Base-by-base conservation (phyloP, 1,139 yeast species). In the Geotrichum fermentans region DNA sequence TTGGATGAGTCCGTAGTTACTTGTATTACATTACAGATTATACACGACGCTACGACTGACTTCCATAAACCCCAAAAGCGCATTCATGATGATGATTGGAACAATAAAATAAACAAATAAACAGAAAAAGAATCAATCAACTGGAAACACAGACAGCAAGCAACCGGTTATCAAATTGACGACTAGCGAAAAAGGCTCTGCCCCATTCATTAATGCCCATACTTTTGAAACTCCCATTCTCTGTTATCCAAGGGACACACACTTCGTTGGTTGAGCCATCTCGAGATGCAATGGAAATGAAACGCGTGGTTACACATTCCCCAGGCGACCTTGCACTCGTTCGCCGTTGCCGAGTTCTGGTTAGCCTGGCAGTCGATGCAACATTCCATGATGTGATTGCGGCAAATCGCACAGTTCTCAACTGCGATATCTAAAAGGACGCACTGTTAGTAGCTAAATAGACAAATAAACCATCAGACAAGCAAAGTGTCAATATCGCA, bases 331-430 rank as follows among this genome's bases (percentile, higher is more conserved):
- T 87, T 83, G 71, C 99, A 94, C 58, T 85, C 94, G 41, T 80
- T 83, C 43, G 78, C 77, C n/a, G 83, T 72, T 14, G 72, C 73
- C 47, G 80, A 78, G 65, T 81, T 82, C 37, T 84, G 82, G 61
- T 83, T 82, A 16, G 96, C 74, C 67, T 89, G 96, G 66, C 99
- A 94, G 65, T 90, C 98, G 58, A 94, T 92, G 68, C 99, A 94
- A 21, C 95, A 95, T 61, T 94, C 99, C 99, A 94, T 94, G 60
- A 92, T 78, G 69, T 92, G 97, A 68, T 92, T 94, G 63, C 98
- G 79, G 75, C 99, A 94, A 66, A 94, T 94, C 40, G 99, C 97
- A 73, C 99, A 94, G 51, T 88, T 89, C 59, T 94, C 98, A 52
- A 92, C 95, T 46, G 83, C 94, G 53, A 89, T 86, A 68, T 88